These are phyloP conservation scores for Eucalyptus camaldulensis DNA, from an alignment of 345 rosid genomes.

Conservation along the genomic window DNA sequence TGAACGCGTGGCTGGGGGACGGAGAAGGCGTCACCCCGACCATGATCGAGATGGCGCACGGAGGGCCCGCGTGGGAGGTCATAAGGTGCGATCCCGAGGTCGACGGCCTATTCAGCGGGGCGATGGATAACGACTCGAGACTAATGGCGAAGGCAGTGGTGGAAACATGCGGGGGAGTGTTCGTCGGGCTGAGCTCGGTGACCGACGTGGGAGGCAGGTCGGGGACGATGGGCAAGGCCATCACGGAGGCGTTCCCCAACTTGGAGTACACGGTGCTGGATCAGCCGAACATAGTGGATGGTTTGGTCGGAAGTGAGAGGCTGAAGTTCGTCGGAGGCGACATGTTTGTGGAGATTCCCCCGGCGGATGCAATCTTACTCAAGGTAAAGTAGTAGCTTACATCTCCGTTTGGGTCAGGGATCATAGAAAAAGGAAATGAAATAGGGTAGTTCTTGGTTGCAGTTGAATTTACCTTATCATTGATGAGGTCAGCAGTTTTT, in stretches of 20 bases:
- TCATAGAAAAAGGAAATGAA: not conserved
- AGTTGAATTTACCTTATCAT: too few species aligned
- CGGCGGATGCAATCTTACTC: slow-evolving; percentile 6
- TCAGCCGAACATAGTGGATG: not conserved
- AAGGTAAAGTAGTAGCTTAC: slow-evolving; percentile 2
- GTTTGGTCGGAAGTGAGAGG: not conserved
- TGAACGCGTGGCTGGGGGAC: slow-evolving; percentile 9
- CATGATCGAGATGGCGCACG: not conserved
- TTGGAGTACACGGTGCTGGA: slow-evolving; percentile 12
- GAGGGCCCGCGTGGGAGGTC: not conserved
- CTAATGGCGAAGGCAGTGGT: not conserved
- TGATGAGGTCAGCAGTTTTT: not conserved
- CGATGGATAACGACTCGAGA: slow-evolving; percentile 13
- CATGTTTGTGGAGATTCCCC: slow-evolving; percentile 17
- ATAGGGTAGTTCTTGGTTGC: too few species aligned
- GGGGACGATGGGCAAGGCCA: slow-evolving; percentile 3
- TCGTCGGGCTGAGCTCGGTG: slow-evolving; percentile 9
- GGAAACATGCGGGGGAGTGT: not conserved
- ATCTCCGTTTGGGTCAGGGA: not conserved
- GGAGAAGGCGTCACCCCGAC: not conserved
- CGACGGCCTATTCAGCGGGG: not conserved
- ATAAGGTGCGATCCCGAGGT: not conserved
- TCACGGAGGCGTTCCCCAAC: slow-evolving; percentile 2
- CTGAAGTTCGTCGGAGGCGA: slow-evolving; percentile 17
- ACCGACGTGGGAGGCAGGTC: slow-evolving; percentile 25